Evolutionary conservation across 192 early-diverging fungal species (phyloP), one percentile per base, ranked within the genome.

Genomic region (Coemansia sp.): DNA sequence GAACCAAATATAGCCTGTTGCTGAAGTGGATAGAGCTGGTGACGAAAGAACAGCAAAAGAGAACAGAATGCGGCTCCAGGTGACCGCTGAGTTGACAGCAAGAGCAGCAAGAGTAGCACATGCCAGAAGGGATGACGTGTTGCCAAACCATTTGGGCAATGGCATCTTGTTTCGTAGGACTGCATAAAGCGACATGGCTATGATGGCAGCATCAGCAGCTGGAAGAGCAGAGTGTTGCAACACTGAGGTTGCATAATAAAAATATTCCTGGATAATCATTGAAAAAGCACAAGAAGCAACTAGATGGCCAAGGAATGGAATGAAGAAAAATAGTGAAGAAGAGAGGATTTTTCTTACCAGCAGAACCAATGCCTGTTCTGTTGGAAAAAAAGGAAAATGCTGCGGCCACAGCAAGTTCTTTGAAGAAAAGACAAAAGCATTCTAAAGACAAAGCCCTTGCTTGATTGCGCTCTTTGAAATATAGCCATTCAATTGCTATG

Each of bases 211-310:
- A 26, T 53, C 52, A 28, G 26, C 52, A 5, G 52, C 26, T 28
- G 52, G 52, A 53, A 53, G 52, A 53, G 52, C 52, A 9, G 11
- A 53, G 9, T 26, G 3, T 11, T 53, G 52, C 26, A 53, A 30
- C 26, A 16, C 26, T 2, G 23, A 30, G 3, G 23, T 32, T 28
- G 52, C 52, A 53, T 3, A 14, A 26, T 30, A 30, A 53, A 30
- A 14, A 26, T 28, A 53, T 14, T 30, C 52, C 52, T 53, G 52
- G 13, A 53, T 53, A 28, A 53, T 32, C 52, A 53, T 53, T 53
- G 26, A 53, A 53, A 23, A 23, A 26, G 23, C 23, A 26, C 23
- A 26, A 26, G 23, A 26, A 16, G n/a, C 16, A 47, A 21, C 6
- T 19, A 53, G 26, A 7, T 14, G 10, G 52, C 23, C 52, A 53